phyloP scores from a whole-genome alignment of 1,284 basidiomycete genomes.

The Apiotrichum sp. region DNA sequence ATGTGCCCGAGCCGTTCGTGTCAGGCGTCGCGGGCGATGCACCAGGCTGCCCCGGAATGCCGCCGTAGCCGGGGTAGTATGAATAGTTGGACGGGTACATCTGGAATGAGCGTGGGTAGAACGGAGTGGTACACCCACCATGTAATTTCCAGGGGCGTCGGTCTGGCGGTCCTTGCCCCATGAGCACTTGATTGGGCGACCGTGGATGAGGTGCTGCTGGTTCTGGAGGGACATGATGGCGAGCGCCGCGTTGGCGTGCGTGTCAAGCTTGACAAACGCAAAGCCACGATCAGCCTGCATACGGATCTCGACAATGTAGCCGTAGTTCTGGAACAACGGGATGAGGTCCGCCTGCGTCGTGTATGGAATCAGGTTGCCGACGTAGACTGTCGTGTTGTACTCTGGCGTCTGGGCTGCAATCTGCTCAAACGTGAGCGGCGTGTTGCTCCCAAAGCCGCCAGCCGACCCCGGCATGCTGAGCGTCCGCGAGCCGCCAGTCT shows the following conservation, averaged over 20 bases:
- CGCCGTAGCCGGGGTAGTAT: constrained; percentile 41
- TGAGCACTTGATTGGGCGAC: constrained; percentile 90
- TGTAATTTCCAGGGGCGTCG: constrained; percentile 12
- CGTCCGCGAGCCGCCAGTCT: constrained; percentile 54
- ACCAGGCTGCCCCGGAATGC: constrained; percentile 40
- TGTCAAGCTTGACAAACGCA: constrained; percentile 96
- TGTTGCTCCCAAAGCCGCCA: constrained; percentile 56
- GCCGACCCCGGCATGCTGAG: constrained; percentile 20
- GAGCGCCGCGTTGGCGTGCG: constrained; percentile 94
- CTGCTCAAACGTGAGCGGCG: constrained; percentile 75
- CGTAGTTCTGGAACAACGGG: constrained; percentile 86
- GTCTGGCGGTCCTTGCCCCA: constrained; percentile 86
- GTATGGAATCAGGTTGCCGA: constrained; percentile 95
- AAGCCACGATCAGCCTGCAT: constrained; percentile 98
- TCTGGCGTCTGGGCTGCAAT: constrained; percentile 83
- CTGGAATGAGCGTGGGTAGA: constrained; percentile 1
- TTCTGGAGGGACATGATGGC: constrained; percentile 94
- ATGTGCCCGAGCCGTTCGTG: constrained; percentile 27
- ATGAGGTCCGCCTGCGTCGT: constrained; percentile 92
- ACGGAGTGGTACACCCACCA: constrained; percentile 4
- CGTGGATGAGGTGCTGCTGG: constrained; percentile 81
- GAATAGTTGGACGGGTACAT: constrained; percentile 34
- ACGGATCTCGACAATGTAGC: constrained; percentile 94
- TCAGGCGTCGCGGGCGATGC: constrained; percentile 10
- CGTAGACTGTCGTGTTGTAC: constrained; percentile 93